Base-by-base conservation (phyloP, 208 protist species). In the Wallacemonas sp. region DNA sequence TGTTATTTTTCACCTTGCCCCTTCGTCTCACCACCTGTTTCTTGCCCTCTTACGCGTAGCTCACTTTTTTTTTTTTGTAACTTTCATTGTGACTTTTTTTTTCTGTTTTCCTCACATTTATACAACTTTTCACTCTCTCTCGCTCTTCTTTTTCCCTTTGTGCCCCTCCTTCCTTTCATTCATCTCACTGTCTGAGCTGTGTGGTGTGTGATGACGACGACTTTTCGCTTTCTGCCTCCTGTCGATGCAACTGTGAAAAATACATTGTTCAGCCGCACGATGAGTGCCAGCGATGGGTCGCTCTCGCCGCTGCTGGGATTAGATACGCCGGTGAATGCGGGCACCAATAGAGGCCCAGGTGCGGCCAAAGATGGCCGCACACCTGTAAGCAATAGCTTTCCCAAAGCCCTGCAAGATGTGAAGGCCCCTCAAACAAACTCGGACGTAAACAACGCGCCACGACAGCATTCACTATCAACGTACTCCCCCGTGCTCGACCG, bases 141-240 rank as follows among this genome's bases (percentile, higher is more conserved):
- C 3, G 14, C 22, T 46, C 22, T 19, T 8, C 17, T 22, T 46
- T 46, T 4, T 19, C 6, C 42, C 42, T 19, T 5, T 46, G 14
- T 46, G 6, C 42, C 11, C 42, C 4, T 46, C 42, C 22, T 46
- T 46, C 3, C 9, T 54, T 26, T 30, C 41, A 0, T 58, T 4
- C 41, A n/a, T 33, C 51, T n/a, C 12, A 6, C 51, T 5, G 30
- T 58, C 30, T 21, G 51, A 9, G n/a, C n/a, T n/a, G n/a, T n/a
- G n/a, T n/a, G n/a, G n/a, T n/a, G n/a, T n/a, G n/a, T 8, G 22
- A 58, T 58, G 51, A 21, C 51, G 24, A 58, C n/a, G 30, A 42
- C 51, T n/a, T 3, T 39, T 21, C 26, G 41, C 0, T 21, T 21
- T 15, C 51, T 58, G 19, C 51, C 51, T 3, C 5, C 15, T 5